Conservation (phyloP, 208 protist species). For the Trichomonas vaginalis region DNA sequence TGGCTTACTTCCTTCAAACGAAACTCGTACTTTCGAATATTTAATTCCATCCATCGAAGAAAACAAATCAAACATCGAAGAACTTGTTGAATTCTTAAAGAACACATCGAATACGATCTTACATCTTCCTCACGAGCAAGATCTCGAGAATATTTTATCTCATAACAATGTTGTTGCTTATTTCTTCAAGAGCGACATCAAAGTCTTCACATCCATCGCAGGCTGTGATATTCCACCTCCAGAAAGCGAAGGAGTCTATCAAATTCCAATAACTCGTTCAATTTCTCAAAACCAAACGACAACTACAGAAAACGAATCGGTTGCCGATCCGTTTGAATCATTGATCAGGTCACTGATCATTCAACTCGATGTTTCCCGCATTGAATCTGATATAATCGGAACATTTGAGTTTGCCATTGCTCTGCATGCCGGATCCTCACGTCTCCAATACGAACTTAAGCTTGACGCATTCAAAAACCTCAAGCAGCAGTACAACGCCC, state of each 20-base stretch:
- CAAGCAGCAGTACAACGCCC: background rate
- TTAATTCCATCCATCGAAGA: background rate
- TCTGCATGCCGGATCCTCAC: background rate
- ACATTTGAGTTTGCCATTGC: background rate
- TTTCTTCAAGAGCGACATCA: background rate
- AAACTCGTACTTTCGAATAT: background rate
- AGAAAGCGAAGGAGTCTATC: background rate
- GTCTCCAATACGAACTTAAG: background rate
- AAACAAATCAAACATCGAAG: background rate
- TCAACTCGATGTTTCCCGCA: background rate
- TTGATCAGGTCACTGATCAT: background rate
- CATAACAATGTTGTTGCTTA: background rate
- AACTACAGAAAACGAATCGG: background rate
- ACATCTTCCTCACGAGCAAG: background rate
- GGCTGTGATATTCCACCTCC: background rate
- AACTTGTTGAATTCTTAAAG: background rate
- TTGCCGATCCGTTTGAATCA: background rate
- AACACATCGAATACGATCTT: background rate
- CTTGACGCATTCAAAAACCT: conserved; percentile 1
- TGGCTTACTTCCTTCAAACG: background rate
- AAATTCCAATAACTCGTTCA: background rate
- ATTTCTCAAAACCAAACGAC: background rate
- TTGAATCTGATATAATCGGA: background rate
- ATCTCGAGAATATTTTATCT: background rate
- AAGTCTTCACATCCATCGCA: background rate